Conservation (phyloP, 768 basidiomycete genomes). For the Pleurotus ostreatus region DNA sequence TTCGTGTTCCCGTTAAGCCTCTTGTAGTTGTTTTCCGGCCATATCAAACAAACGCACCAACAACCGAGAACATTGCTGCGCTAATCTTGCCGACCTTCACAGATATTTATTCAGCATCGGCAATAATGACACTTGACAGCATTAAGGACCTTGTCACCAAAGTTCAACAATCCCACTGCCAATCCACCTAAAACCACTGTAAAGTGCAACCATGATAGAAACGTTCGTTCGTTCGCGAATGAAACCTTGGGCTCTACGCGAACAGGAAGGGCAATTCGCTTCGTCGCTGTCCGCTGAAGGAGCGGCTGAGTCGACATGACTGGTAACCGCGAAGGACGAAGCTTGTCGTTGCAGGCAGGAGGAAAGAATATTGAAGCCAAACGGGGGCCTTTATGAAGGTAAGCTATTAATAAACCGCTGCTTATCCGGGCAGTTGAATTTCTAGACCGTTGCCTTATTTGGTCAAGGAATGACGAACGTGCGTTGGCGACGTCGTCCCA, state of each 20-base stretch:
- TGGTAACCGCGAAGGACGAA: background rate
- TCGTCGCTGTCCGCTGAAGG: slow-evolving; percentile 89
- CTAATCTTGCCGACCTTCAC: slow-evolving; percentile 90
- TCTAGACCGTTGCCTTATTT: background rate
- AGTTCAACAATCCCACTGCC: slow-evolving; percentile 93
- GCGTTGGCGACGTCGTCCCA: background rate
- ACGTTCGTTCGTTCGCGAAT: slow-evolving; percentile 93
- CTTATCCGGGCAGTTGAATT: background rate
- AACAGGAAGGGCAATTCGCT: slow-evolving; percentile 95
- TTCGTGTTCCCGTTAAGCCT: no score
- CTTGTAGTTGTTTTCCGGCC: no score
- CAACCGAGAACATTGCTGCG: slow-evolving; percentile 93
- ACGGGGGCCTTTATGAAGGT: background rate
- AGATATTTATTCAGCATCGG: background rate
- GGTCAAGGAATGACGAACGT: slow-evolving; percentile 2
- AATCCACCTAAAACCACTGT: slow-evolving; percentile 96
- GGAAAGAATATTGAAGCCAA: no score
- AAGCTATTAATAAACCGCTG: background rate
- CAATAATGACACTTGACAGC: slow-evolving; percentile 3
- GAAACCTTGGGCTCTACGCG: slow-evolving; percentile 94
- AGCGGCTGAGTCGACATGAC: slow-evolving; percentile 96
- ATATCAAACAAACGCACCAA: slow-evolving; percentile 53
- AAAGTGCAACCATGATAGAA: slow-evolving; percentile 98
- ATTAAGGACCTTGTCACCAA: slow-evolving; percentile 82
- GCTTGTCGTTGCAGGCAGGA: no score